These are phyloP conservation scores for Dictyostelium firmibasis DNA, from an alignment of 78 protist species.

Conservation along the genomic window DNA sequence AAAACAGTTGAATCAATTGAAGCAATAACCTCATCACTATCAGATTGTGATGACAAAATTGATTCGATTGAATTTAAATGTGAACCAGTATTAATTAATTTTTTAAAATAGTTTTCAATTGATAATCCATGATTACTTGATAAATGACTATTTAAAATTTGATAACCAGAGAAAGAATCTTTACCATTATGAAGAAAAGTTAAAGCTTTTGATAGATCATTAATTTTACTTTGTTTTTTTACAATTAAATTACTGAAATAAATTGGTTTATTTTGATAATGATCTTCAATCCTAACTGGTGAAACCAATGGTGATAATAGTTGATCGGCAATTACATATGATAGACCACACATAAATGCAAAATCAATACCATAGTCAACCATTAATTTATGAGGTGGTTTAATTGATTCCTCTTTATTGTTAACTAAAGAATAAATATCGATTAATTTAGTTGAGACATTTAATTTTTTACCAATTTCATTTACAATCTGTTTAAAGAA, in stretches of 20 bases:
- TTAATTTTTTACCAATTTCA: not conserved
- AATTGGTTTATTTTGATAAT: not conserved
- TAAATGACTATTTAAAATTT: not conserved
- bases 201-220: not conserved
- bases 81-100: not conserved
- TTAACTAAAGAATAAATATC: not conserved
- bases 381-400: not conserved
- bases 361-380: not conserved
- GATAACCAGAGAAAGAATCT: slow-evolving; percentile 4
- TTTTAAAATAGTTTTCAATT: not conserved
- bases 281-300: not conserved
- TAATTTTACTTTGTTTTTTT: not conserved
- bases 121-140: not conserved
- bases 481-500: not conserved
- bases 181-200: not conserved
- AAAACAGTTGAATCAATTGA: slow-evolving; percentile 2
- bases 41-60: not conserved
- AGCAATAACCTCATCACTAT: not conserved
- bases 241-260: not conserved
- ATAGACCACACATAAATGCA: slow-evolving; percentile 26
- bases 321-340: not conserved
- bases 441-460: not conserved
- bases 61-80: not conserved
- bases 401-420: not conserved
- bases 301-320: not conserved